Conservation (phyloP, 2,329 filamentous ascomycete species). For the Aspergillus clavatus region DNA sequence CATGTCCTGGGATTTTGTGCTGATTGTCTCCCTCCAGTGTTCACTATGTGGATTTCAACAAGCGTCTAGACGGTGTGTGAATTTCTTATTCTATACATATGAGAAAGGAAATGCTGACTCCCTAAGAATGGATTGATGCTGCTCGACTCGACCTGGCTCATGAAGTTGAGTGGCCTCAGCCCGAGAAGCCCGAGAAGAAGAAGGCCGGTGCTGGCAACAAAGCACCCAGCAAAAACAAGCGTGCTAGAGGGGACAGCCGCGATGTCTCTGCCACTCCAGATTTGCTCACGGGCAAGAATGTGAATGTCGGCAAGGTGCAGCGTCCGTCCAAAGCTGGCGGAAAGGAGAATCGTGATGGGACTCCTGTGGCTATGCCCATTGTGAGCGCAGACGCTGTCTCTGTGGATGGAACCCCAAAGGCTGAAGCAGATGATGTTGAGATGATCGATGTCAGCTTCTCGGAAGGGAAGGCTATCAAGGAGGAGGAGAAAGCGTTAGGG, state of each 20-base stretch:
- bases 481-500: constrained; percentile 35
- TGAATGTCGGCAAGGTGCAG: constrained; percentile 43
- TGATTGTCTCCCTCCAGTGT: constrained; percentile 49
- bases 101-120: constrained; percentile 32
- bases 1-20: constrained; percentile 2
- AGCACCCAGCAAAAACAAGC: constrained; percentile 57
- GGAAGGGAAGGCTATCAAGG: constrained; percentile 30
- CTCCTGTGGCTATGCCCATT: constrained; percentile 28
- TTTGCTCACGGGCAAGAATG: constrained; percentile 44
- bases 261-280: constrained; percentile 56
- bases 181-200: constrained; percentile 82
- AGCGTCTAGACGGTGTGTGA: constrained; percentile 58
- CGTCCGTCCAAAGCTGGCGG: constrained; percentile 55
- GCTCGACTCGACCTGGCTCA: constrained; percentile 78
- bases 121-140: constrained; percentile 77
- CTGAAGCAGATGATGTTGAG: constrained; percentile 39
- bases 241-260: constrained; percentile 44
- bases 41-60: constrained; percentile 98
- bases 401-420: constrained; percentile 36
- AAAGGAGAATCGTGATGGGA: constrained; percentile 53
- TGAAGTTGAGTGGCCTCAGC: constrained; percentile 94
- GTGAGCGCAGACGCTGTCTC: constrained; percentile 35
- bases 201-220: constrained; percentile 59
- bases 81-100: background rate
- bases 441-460: constrained; percentile 38